These are phyloP conservation scores for Penicillium goetzii DNA, from an alignment of 495 filamentous ascomycete genomes.

Conservation along the genomic window DNA sequence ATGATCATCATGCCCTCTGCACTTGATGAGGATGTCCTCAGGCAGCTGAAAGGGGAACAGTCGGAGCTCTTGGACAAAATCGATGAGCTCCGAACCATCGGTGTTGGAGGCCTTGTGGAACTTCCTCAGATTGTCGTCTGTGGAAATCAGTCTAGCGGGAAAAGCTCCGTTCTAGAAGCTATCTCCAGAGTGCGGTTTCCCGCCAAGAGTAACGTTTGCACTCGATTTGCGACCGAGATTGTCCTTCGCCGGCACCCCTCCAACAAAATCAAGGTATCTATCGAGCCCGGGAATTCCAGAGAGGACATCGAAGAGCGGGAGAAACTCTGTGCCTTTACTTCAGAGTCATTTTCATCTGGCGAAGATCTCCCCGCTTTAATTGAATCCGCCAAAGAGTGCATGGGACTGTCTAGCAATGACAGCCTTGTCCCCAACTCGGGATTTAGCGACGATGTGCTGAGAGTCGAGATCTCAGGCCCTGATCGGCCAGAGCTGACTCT, in stretches of 20 bases:
- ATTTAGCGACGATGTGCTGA: constrained; percentile 60
- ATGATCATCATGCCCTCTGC: neutral
- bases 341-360: constrained; percentile 20
- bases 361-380: constrained; percentile 46
- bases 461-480: constrained; percentile 64
- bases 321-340: constrained; percentile 15
- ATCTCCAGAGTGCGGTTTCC: constrained; percentile 73
- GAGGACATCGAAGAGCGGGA: constrained; percentile 15
- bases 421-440: constrained; percentile 12
- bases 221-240: constrained; percentile 42
- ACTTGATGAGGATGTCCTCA: constrained; percentile 8
- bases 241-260: constrained; percentile 28
- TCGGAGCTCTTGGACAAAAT: constrained; percentile 57
- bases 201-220: constrained; percentile 49
- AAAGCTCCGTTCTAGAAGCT: constrained; percentile 75
- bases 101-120: constrained; percentile 59
- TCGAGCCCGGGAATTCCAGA: constrained; percentile 41
- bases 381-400: constrained; percentile 49
- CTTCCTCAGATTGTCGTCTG: constrained; percentile 76
- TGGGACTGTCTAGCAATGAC: constrained; percentile 57
- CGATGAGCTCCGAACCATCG: constrained; percentile 58
- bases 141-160: constrained; percentile 72
- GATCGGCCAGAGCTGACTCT: constrained; percentile 63
- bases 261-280: constrained; percentile 44
- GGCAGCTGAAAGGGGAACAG: constrained; percentile 32